Percentiles rank a stretch among this genome's conserved stretches.
Conservation (phyloP, 176 grass and related monocot species). For the Aegilops longissima region DNA sequence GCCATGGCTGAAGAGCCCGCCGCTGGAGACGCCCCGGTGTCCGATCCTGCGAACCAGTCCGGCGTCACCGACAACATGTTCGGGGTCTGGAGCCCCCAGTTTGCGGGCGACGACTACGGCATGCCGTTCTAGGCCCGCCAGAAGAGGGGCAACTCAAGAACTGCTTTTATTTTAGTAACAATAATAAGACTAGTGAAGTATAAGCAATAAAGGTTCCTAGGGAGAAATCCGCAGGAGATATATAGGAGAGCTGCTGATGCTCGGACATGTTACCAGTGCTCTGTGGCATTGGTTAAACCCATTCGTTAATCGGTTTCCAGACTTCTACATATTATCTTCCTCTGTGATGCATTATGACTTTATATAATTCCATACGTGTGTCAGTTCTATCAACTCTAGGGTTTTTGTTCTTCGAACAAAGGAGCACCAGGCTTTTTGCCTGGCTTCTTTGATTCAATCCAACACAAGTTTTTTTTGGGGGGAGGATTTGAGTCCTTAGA, state of each 20-base stretch:
- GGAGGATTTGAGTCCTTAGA: no score
- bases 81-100: background rate
- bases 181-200: background rate
- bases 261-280: background rate
- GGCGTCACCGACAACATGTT: background rate
- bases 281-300: background rate
- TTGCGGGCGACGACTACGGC: conserved; percentile 3
- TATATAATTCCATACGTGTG: background rate
- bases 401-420: background rate
- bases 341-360: background rate
- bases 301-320: background rate
- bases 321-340: background rate
- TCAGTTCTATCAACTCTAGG: background rate
- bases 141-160: background rate
- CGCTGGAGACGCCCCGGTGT: background rate
- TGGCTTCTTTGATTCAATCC: no score
- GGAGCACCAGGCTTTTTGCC: background rate
- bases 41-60: background rate
- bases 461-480: no score
- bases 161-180: background rate
- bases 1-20: background rate
- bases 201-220: background rate
- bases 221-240: background rate
- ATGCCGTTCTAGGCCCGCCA: conserved; percentile 1
- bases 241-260: background rate